These are phyloP conservation scores for Xanthoparmelia taractica DNA, from an alignment of 495 filamentous ascomycete genomes.

Conservation along the genomic window DNA sequence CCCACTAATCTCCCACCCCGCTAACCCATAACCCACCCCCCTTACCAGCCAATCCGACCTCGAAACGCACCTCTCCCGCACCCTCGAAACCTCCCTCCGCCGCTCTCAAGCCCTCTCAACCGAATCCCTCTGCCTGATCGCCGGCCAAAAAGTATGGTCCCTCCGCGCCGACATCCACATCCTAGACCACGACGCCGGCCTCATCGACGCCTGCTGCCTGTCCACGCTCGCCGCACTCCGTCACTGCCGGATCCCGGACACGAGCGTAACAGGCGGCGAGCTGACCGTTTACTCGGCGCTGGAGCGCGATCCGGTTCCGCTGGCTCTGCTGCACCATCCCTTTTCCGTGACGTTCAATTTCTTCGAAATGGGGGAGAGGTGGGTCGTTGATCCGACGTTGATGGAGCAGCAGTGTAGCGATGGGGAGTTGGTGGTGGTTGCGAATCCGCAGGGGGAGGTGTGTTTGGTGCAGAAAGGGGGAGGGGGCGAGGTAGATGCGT, in stretches of 20 bases:
- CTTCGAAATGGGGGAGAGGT: conserved; percentile 48
- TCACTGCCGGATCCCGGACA: conserved; percentile 85
- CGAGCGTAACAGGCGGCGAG: conserved; percentile 69
- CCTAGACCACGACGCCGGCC: conserved; percentile 76
- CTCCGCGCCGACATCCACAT: conserved; percentile 86
- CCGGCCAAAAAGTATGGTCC: conserved; percentile 81
- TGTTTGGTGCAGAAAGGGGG: conserved; percentile 86
- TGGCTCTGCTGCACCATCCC: conserved; percentile 84
- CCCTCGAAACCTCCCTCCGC: conserved; percentile 88
- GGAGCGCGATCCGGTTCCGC: conserved; percentile 82
- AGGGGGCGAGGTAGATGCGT: conserved; percentile 69
- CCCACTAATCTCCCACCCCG: neutral
- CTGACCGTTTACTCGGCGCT: conserved; percentile 71
- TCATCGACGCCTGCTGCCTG: conserved; percentile 78
- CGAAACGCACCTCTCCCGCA: conserved; percentile 74
- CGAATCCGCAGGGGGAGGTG: conserved; percentile 85
- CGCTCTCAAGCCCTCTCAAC: conserved; percentile 87
- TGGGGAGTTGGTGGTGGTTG: conserved; percentile 72
- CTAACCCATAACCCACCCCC: conserved; percentile 13
- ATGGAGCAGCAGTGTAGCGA: conserved; percentile 82
- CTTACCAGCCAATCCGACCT: conserved; percentile 56
- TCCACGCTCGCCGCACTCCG: conserved; percentile 77
- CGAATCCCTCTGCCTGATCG: conserved; percentile 88
- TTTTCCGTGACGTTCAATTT: conserved; percentile 80
- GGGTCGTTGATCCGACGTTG: conserved; percentile 69